Percentiles rank a stretch among this genome's conserved stretches.
These are phyloP conservation scores for Coccomyxa sp. DNA, from an alignment of 139 green algal species.

Conservation along the genomic window DNA sequence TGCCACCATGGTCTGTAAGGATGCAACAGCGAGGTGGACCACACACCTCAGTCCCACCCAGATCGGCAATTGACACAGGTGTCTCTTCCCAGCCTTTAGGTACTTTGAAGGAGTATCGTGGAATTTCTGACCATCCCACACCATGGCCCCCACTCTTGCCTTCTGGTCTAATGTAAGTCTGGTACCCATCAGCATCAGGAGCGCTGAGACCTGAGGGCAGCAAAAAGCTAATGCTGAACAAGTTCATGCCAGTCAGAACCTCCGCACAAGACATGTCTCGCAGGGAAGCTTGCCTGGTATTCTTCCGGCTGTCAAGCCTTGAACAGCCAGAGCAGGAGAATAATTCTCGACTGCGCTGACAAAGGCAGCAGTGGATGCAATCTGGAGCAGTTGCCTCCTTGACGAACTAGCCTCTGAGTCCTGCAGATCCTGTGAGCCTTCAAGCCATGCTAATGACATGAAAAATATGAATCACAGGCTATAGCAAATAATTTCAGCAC, in stretches of 20 bases:
- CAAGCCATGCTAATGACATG: background rate
- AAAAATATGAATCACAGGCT: too few species aligned
- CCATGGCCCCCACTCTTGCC: slow-evolving; percentile 73
- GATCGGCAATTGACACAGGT: slow-evolving; percentile 93
- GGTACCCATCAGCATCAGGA: slow-evolving; percentile 58
- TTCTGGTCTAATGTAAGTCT: slow-evolving; percentile 73
- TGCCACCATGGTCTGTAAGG: background rate
- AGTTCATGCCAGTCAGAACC: too few species aligned
- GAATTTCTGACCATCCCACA: slow-evolving; percentile 91
- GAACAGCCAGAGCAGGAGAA: slow-evolving; percentile 45
- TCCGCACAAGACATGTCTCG: too few species aligned
- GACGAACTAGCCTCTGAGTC: background rate
- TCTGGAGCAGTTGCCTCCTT: background rate
- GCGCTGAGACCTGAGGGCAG: too few species aligned
- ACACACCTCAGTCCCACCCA: slow-evolving; percentile 83
- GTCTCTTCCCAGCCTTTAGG: slow-evolving; percentile 74
- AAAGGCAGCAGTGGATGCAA: background rate
- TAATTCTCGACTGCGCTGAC: background rate
- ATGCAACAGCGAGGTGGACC: background rate
- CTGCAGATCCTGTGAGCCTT: background rate
- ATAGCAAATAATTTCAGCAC: too few species aligned
- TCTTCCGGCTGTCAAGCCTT: slow-evolving; percentile 72
- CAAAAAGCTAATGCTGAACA: too few species aligned
- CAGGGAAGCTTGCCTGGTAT: slow-evolving; percentile 55
- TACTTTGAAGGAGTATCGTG: slow-evolving; percentile 81